Evolutionary conservation across 2,329 filamentous ascomycete genomes (phyloP), one percentile per base, ranked within the genome.

Genomic region (Clonostachys chloroleuca): DNA sequence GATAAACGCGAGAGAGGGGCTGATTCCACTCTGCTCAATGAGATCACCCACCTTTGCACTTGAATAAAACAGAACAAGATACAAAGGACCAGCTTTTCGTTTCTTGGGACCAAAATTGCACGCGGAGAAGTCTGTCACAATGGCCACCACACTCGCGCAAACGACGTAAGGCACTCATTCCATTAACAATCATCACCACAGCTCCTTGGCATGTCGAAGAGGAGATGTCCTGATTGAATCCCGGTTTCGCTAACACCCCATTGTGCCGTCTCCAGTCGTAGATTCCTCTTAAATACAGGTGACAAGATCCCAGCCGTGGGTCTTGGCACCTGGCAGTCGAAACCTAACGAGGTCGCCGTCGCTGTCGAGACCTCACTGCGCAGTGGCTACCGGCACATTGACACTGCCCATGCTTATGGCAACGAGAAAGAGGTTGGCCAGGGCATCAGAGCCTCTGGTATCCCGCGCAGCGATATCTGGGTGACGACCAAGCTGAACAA

Each of bases 401-500:
- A 88, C 68, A 89, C 86, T 18, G 86, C 88, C 43, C 76, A 86
- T 51, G 86, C 83, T 44, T 94, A 94, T 65, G 84, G 82, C 63
- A 94, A 92, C 67, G 88, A 88, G 64, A 68, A 70, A 45, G 83
- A 86, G 59, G 83, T 88, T 17, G 84, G 85, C 50, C 67, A 74
- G 47, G 85, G 83, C 46, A 84, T 88, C 62, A 74, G 73, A 54
- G 78, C 78, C 43, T 79, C 80, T 4, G 83, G 81, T 33, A 77
- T 88, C 2, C 77, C 83, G n/a, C 77, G 84, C 20, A 70, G 76
- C 47, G 69, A 87, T 57, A 80, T 87, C 62, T 89, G 81, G 77
- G 65, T 88, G 49, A 92, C 89, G 45, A 90, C 87, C 57, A 95
- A 94, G 77, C 80, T 92, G 46, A 81, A 89, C 74, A 91, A 92